Evolutionary conservation across 371 early-diverging fungal species (phyloP), one percentile per base, ranked within the genome.

Genomic region (Apophysomyces ossiformis): DNA sequence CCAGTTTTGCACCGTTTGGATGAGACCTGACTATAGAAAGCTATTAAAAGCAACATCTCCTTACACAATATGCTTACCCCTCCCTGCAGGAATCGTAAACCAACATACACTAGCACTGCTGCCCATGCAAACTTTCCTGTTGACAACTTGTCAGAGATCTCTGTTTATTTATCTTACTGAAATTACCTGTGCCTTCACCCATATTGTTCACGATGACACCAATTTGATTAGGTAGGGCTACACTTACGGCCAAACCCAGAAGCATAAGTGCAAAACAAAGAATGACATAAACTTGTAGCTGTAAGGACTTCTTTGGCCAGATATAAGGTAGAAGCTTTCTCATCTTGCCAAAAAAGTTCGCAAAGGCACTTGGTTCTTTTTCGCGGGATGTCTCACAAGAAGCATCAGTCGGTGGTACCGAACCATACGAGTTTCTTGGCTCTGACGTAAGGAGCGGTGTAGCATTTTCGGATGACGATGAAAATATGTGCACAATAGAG

Each of bases 141-240:
- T 39, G 36, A 41, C 26, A 43, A 41, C 37, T 21, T 26, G 54
- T 54, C 12, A 56, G 36, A 43, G 8, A 36, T 36, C 39, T 26
- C 2, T 26, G 3, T 26, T 26, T 26, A 15, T 7, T 15, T 54
- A 26, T 15, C 32, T 45, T 11, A 36, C 37, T 12, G 7, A 54
- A 43, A 5, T 66, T 72, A 72, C 79, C 71, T 68, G 63, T 60
- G 57, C 75, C 68, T 37, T 75, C 70, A 43, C 81, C 74, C 57
- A 78, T 72, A 0, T 79, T 75, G 64, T 95, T 92, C 3, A 95
- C 89, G 9, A 97, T 84, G 12, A 71, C 64, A 69, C 93, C 95
- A 69, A 93, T 90, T 72, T 93, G 92, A 67, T 82, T 57, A 2
- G 96, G 95, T 5, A 92, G 89, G 26, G 91, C 78, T 7, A 93